phyloP scores from a whole-genome alignment of 2,329 filamentous ascomycete species.

The Diplocarpon rosae region DNA sequence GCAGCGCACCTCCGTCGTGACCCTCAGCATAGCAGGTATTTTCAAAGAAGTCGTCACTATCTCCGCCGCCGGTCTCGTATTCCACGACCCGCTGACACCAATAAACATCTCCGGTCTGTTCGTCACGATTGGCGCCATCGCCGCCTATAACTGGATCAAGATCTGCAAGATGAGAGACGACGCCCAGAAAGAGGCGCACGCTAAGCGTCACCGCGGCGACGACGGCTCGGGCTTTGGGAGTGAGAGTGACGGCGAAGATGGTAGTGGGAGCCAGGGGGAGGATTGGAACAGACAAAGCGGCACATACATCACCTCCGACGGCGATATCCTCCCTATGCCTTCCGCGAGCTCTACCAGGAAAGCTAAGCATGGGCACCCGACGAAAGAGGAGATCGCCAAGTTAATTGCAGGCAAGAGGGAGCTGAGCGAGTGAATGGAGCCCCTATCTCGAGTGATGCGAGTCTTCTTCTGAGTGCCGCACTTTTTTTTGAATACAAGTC shows the following conservation, averaged over 20 bases:
- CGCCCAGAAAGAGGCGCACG: constrained; percentile 44
- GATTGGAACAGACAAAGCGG: constrained; percentile 21
- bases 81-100: constrained; percentile 75
- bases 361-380: background rate
- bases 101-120: constrained; percentile 81
- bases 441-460: background rate
- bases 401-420: background rate
- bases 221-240: constrained; percentile 13
- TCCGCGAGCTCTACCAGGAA: background rate
- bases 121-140: constrained; percentile 82
- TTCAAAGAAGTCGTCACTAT: constrained; percentile 99
- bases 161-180: constrained; percentile 79
- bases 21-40: constrained; percentile 90
- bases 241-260: constrained; percentile 13
- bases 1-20: constrained; percentile 91
- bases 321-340: constrained; percentile 20
- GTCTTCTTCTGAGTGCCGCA: too few relatives aligned
- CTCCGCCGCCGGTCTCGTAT: constrained; percentile 73
- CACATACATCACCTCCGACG: constrained; percentile 23
- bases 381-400: background rate
- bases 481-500: too few relatives aligned
- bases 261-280: constrained; percentile 3
- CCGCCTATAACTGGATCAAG: constrained; percentile 89
- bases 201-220: constrained; percentile 11
- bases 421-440: background rate